Evolutionary conservation across 2,329 filamentous ascomycete genomes (phyloP).

Genomic region (Fusarium begoniae): DNA sequence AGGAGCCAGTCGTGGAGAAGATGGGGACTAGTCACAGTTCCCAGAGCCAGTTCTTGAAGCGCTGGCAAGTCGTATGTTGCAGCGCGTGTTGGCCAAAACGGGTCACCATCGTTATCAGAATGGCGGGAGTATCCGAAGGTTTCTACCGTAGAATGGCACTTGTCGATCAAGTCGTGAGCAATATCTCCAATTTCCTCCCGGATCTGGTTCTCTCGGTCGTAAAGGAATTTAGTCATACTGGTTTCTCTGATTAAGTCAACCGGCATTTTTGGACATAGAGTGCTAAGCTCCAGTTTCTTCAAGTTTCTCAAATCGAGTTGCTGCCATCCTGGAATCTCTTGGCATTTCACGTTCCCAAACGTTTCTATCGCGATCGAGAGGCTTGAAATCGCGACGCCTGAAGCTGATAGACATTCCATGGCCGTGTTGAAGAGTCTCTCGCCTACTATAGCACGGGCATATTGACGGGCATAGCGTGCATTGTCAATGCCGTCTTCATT

Average conservation of each 20-base stretch:
- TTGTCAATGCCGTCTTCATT: neutral
- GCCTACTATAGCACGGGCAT: neutral
- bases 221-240: too few relatives aligned
- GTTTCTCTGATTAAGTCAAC: neutral
- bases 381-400: neutral
- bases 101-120: too few relatives aligned
- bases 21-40: rapidly evolving
- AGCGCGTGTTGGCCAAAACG: neutral
- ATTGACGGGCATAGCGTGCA: rapidly evolving
- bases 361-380: rapidly evolving
- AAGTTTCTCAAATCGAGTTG: neutral
- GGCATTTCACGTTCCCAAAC: neutral
- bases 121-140: neutral
- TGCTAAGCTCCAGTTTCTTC: rapidly evolving
- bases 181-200: neutral
- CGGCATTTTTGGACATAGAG: neutral
- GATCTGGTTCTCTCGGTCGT: too few relatives aligned
- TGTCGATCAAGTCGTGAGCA: neutral
- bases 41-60: rapidly evolving
- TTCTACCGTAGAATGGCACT: neutral
- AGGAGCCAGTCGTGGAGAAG: neutral
- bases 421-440: neutral
- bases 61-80: neutral
- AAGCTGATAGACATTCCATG: neutral
- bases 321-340: neutral